These are phyloP conservation scores for Euclidium syriacum DNA, from an alignment of 345 rosid genomes.

Conservation along the genomic window DNA sequence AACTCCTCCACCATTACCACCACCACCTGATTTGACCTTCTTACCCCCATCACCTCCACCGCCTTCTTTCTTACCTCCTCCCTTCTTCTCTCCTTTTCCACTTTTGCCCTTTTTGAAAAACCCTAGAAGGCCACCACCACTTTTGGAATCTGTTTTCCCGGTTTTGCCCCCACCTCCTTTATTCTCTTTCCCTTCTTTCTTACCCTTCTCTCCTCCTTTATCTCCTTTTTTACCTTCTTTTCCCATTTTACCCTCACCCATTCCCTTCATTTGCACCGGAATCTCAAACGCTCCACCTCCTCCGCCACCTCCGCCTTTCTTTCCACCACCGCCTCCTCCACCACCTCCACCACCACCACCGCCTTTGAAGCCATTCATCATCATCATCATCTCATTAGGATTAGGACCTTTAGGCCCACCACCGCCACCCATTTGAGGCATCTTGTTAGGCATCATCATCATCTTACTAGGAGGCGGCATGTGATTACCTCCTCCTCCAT, in stretches of 20 bases:
- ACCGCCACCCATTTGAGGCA: slow-evolving; percentile 32
- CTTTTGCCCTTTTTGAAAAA: slow-evolving; percentile 47
- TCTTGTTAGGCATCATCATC: slow-evolving; percentile 32
- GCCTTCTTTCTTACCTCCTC: slow-evolving; percentile 30
- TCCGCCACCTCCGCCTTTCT: slow-evolving; percentile 41
- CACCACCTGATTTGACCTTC: slow-evolving; percentile 32
- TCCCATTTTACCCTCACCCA: slow-evolving; percentile 35
- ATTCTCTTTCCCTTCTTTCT: slow-evolving; percentile 34
- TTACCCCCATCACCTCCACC: slow-evolving; percentile 36
- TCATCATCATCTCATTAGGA: slow-evolving; percentile 39
- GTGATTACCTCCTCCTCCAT: slow-evolving; percentile 45
- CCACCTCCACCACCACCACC: slow-evolving; percentile 22
- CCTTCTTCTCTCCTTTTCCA: slow-evolving; percentile 28
- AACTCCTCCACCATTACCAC: slow-evolving; percentile 33
- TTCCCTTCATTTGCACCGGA: slow-evolving; percentile 50
- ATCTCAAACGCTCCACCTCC: slow-evolving; percentile 53
- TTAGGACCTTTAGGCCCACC: slow-evolving; percentile 35
- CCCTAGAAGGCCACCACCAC: slow-evolving; percentile 35
- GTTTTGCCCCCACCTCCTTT: slow-evolving; percentile 41
- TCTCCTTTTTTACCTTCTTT: slow-evolving; percentile 37
- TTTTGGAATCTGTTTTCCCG: slow-evolving; percentile 34
- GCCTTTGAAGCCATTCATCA: slow-evolving; percentile 43
- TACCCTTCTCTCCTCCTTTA: slow-evolving; percentile 37
- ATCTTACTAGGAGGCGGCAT: slow-evolving; percentile 39
- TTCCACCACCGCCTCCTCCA: slow-evolving; percentile 11